Base-by-base conservation (phyloP, 257 asterid species). In the Catharanthus roseus region DNA sequence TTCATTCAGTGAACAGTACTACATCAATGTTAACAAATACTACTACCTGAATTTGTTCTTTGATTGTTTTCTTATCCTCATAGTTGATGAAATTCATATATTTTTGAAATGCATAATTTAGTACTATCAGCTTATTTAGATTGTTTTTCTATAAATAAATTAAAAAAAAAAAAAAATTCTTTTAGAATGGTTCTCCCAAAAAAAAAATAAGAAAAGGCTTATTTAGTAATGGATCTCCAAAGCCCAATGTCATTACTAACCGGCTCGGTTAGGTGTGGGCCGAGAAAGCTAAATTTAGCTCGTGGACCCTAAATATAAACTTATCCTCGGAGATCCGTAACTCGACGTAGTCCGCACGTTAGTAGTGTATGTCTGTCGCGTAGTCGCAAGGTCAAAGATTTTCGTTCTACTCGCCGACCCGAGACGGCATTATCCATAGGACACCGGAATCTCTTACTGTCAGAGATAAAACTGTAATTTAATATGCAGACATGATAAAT, bases 311-410 rank as follows among this genome's bases (percentile, higher is more conserved):
- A 10, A 0, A n/a, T 1, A 44, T 24, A 45, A 38, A 24, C 54
- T 65, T 13, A 65, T 42, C 70, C 23, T 4, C 70, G 7, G 55
- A 11, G 36, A n/a, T 12, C 21, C n/a, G n/a, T 7, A 42, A 42
- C 70, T 39, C 5, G 38, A 42, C 54, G 1, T 19, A 5, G 54
- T 65, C 54, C 0, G 8, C 33, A 65, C 33, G 70, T 45, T 65
- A 12, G 5, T 45, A 24, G 24, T 4, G 5, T 45, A 11, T 18
- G 3, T 10, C 24, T 10, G 67, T 34, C 51, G 18, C 19, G 7
- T 0, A 21, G 13, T 28, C 58, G 65, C 67, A 54, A 39, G 72
- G 67, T 55, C 71, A 72, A 0, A 39, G 69, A 65, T 36, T 65
- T 53, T 38, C 8, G 42, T 38, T 38, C 8, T 38, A n/a, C n/a